phyloP scores from a whole-genome alignment of 2,329 filamentous ascomycete genomes.

The Xylariaceae sp. region DNA sequence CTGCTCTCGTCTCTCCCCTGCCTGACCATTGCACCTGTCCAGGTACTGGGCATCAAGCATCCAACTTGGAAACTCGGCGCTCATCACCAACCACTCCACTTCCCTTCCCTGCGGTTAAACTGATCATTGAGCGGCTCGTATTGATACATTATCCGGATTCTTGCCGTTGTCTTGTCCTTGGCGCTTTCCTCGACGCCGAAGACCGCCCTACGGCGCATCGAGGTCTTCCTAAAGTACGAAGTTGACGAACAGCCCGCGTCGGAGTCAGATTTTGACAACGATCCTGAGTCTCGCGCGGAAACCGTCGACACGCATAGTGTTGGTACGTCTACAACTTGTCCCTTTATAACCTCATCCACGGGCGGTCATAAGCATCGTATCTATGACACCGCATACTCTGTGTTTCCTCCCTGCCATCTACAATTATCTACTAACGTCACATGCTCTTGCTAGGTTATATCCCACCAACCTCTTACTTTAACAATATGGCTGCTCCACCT shows the following conservation, averaged over 20 bases:
- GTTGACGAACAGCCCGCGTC: constrained; percentile 6
- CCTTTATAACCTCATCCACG: not conserved
- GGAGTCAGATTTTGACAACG: constrained; percentile 6
- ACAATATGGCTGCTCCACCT: constrained; percentile 16
- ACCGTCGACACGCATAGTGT: not conserved
- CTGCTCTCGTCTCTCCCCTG: too few species aligned
- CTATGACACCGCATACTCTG: not conserved
- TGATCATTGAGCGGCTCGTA: constrained; percentile 41
- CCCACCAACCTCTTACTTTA: not conserved
- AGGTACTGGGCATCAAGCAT: constrained; percentile 7
- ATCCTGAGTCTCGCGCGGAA: constrained; percentile 2
- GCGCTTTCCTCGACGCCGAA: constrained; percentile 41
- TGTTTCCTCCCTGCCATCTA: not conserved
- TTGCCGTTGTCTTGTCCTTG: constrained; percentile 45
- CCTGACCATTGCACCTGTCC: constrained; percentile 11
- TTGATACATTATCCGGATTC: constrained; percentile 30
- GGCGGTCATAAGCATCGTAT: not conserved
- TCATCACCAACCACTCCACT: constrained; percentile 25
- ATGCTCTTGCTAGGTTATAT: not conserved
- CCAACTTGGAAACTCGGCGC: constrained; percentile 27
- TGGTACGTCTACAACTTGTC: constrained; percentile 1
- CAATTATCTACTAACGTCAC: not conserved
- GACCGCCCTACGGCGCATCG: constrained; percentile 41
- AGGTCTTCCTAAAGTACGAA: constrained; percentile 36
- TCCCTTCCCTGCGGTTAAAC: constrained; percentile 41